phyloP scores from a whole-genome alignment of 768 basidiomycete species.

The Trametes gibbosa region DNA sequence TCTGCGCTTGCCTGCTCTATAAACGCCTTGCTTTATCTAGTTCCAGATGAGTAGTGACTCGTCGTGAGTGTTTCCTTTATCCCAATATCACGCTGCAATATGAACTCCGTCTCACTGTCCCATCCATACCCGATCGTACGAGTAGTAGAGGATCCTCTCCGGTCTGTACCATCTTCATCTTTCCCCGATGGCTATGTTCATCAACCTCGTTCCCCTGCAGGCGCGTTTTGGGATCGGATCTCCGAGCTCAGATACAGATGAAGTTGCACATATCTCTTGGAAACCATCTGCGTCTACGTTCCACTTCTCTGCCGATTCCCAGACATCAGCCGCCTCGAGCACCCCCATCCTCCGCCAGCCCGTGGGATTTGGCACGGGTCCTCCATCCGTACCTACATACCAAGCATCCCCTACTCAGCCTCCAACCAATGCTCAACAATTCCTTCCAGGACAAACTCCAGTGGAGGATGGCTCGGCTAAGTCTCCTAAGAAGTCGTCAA shows the following conservation, averaged over 20 bases:
- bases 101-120: neutral
- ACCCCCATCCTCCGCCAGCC: slow-evolving; percentile 19
- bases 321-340: neutral
- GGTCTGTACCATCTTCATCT: neutral
- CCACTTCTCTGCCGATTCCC: slow-evolving; percentile 5
- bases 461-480: neutral
- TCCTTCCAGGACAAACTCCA: slow-evolving; percentile 4
- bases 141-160: slow-evolving; percentile 11
- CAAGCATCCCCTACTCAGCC: slow-evolving; percentile 1
- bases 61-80: slow-evolving; percentile 14
- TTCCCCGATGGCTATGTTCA: neutral
- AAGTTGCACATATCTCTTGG: neutral
- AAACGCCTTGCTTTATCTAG: neutral
- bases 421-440: neutral
- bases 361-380: slow-evolving; percentile 15
- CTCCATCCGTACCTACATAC: slow-evolving; percentile 1
- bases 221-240: slow-evolving; percentile 2
- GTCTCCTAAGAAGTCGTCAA: slow-evolving; percentile 12
- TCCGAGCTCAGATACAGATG: slow-evolving; percentile 14
- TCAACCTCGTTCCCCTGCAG: neutral
- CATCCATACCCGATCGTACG: neutral
- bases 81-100: neutral
- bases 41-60: slow-evolving; percentile 16
- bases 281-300: neutral
- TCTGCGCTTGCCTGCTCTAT: neutral